These are phyloP conservation scores for Yamadazyma triangularis DNA, from an alignment of 1,139 yeast genomes.

Conservation along the genomic window DNA sequence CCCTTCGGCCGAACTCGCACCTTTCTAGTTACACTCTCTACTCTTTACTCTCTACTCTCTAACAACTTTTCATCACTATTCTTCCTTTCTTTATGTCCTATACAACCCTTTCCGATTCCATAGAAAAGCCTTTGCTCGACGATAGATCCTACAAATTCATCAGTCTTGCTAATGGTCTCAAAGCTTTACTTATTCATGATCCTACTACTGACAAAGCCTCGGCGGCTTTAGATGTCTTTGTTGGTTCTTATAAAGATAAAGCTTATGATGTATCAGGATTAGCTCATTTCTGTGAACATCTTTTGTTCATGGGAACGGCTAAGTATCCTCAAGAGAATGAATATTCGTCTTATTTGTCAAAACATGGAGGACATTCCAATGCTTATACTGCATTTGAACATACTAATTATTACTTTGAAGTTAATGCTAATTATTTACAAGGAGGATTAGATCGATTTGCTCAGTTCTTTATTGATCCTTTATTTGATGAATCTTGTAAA, in stretches of 20 bases:
- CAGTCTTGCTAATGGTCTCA: slow-evolving; percentile 61
- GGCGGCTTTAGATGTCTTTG: slow-evolving; percentile 88
- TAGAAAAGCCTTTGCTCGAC: slow-evolving; percentile 65
- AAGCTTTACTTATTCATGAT: slow-evolving; percentile 76
- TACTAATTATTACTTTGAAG: slow-evolving; percentile 88
- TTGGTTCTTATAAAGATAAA: slow-evolving; percentile 85
- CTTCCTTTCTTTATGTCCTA: too few relatives aligned
- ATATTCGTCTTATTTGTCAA: slow-evolving; percentile 70
- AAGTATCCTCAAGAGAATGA: slow-evolving; percentile 92
- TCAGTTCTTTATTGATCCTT: slow-evolving; percentile 84
- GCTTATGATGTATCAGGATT: slow-evolving; percentile 67
- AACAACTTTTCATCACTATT: too few relatives aligned
- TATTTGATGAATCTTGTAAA: slow-evolving; percentile 75
- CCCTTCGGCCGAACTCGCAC: too few relatives aligned
- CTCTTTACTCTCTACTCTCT: too few relatives aligned
- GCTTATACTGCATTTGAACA: slow-evolving; percentile 90
- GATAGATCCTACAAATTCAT: slow-evolving; percentile 71
- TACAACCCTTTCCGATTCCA: slow-evolving; percentile 11
- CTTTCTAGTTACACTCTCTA: too few relatives aligned
- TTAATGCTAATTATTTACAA: slow-evolving; percentile 67
- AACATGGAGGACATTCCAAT: slow-evolving; percentile 62
- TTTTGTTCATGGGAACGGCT: slow-evolving; percentile 93
- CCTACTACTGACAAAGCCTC: slow-evolving; percentile 84
- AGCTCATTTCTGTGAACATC: slow-evolving; percentile 96
- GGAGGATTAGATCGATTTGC: slow-evolving; percentile 92